Percentiles rank a stretch among this genome's conserved stretches.
These are phyloP conservation scores for Dictyostelium brefeldianum DNA, from an alignment of 78 protist species.

Conservation along the genomic window DNA sequence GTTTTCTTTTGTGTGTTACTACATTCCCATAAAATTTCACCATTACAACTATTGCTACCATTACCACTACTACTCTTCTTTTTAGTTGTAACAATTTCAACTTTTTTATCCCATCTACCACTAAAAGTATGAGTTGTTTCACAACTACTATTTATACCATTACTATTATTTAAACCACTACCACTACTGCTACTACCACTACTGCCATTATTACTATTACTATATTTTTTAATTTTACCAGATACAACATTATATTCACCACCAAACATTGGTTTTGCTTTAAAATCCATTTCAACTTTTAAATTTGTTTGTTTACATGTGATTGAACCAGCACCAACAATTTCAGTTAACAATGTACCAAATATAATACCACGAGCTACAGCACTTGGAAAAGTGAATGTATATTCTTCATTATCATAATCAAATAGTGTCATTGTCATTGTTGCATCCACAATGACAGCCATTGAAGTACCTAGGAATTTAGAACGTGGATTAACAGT, in stretches of 20 bases:
- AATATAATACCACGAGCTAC: constrained; percentile 86
- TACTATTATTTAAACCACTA: too few relatives aligned
- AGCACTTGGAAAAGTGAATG: constrained; percentile 85
- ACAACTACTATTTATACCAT: too few relatives aligned
- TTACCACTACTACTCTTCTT: constrained; percentile 1
- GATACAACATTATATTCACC: constrained; percentile 87
- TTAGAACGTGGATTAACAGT: constrained; percentile 76
- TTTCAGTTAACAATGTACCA: constrained; percentile 78
- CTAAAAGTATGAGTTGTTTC: constrained; percentile 35
- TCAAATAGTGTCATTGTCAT: constrained; percentile 47
- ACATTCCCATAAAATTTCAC: constrained; percentile 47
- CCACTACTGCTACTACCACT: not conserved
- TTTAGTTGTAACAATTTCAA: constrained; percentile 23
- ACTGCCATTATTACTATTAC: too few relatives aligned
- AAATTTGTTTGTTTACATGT: constrained; percentile 83
- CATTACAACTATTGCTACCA: not conserved
- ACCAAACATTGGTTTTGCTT: constrained; percentile 86
- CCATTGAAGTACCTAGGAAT: constrained; percentile 90
- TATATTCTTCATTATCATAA: constrained; percentile 80
- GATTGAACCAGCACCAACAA: constrained; percentile 72
- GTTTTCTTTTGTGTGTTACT: constrained; percentile 2
- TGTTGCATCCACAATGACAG: constrained; percentile 83
- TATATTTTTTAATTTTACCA: constrained; percentile 81
- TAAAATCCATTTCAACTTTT: constrained; percentile 83
- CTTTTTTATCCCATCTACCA: constrained; percentile 82